Evolutionary conservation across 768 basidiomycete genomes (phyloP).

Genomic region (Naganishia vishniacii): DNA sequence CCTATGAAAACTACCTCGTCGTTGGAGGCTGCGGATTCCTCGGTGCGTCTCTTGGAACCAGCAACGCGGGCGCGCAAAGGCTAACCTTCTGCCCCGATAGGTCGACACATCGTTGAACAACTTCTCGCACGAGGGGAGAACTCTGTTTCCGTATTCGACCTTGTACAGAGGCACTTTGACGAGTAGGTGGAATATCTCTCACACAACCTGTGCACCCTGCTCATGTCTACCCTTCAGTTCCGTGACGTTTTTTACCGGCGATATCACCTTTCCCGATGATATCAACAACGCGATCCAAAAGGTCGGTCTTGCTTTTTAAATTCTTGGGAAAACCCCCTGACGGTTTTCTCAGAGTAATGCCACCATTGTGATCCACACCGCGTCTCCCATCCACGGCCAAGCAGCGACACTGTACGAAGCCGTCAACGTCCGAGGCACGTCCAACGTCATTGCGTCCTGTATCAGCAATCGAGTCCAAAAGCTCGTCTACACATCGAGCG

Average conservation of each 20-base stretch:
- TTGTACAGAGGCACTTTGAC: slow-evolving; percentile 77
- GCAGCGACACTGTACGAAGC: slow-evolving; percentile 71
- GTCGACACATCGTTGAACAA: slow-evolving; percentile 81
- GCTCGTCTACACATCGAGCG: slow-evolving; percentile 90
- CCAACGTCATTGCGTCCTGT: slow-evolving; percentile 75
- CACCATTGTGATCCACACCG: slow-evolving; percentile 92
- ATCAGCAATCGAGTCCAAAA: slow-evolving; percentile 67
- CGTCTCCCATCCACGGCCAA: slow-evolving; percentile 70
- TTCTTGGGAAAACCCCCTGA: background rate
- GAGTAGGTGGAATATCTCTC: slow-evolving; percentile 35
- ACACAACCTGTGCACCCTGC: background rate
- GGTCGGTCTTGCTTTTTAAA: slow-evolving; percentile 52
- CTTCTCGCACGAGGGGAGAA: slow-evolving; percentile 69
- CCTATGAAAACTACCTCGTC: slow-evolving; percentile 70
- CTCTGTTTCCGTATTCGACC: slow-evolving; percentile 77
- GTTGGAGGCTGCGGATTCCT: slow-evolving; percentile 70
- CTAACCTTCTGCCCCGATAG: background rate
- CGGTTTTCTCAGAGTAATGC: slow-evolving; percentile 59
- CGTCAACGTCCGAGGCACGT: slow-evolving; percentile 76
- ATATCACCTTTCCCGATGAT: slow-evolving; percentile 72
- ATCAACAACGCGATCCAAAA: slow-evolving; percentile 68
- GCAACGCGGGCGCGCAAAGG: background rate
- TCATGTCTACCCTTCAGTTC: slow-evolving; percentile 34
- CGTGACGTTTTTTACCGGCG: slow-evolving; percentile 72
- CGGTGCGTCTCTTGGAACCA: slow-evolving; percentile 13